These are phyloP conservation scores for Eutrema japonicum DNA, from an alignment of 345 rosid species.

Conservation along the genomic window DNA sequence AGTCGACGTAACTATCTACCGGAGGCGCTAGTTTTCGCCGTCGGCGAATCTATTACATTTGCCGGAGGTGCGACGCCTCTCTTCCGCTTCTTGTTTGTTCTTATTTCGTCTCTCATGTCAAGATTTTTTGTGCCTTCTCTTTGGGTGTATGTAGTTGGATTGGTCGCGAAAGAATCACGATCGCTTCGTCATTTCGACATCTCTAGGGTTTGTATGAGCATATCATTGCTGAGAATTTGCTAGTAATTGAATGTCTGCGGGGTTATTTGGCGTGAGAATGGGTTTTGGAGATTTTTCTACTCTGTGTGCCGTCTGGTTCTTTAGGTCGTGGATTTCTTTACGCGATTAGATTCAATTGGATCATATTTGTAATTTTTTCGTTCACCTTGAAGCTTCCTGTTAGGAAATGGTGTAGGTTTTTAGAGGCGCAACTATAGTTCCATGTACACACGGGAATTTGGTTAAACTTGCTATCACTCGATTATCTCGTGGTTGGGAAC, in stretches of 20 bases:
- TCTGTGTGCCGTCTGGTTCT: conserved; percentile 16
- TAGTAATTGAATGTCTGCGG: conserved; percentile 23
- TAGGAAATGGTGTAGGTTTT: conserved; percentile 16
- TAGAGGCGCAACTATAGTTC: background rate
- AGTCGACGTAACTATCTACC: conserved; percentile 35
- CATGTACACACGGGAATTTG: background rate
- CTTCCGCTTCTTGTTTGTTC: background rate
- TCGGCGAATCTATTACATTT: conserved; percentile 14
- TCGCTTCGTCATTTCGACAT: conserved; percentile 21
- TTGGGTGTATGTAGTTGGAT: conserved; percentile 19
- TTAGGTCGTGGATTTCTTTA: conserved; percentile 25
- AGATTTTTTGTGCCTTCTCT: conserved; percentile 12
- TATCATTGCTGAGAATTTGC: conserved; percentile 19
- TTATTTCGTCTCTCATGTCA: background rate
- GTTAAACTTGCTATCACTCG: background rate
- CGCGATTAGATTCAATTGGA: conserved; percentile 31
- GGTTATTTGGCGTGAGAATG: conserved; percentile 19
- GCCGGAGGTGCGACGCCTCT: conserved; percentile 32
- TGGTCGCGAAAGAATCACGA: conserved; percentile 26
- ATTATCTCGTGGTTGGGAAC: background rate
- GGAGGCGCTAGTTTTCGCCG: conserved; percentile 38
- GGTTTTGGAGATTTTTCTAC: conserved; percentile 5
- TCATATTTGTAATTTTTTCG: background rate
- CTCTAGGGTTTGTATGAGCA: conserved; percentile 29
- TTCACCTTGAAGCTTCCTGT: background rate